phyloP scores from a whole-genome alignment of 78 protist species.

The slime mould (Dictyostelium discoideum) region DNA sequence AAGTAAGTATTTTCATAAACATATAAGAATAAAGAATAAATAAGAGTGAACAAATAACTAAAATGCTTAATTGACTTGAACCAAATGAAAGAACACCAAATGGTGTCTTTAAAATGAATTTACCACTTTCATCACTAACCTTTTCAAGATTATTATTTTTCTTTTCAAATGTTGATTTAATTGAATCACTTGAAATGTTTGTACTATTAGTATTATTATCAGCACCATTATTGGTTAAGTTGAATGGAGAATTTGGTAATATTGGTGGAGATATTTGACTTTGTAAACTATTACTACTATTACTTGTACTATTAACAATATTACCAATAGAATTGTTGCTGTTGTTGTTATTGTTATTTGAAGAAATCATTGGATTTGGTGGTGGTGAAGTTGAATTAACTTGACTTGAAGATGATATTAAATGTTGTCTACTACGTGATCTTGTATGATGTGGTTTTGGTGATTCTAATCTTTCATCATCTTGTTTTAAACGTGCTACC shows the following conservation, averaged over 20 bases:
- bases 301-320: not conserved
- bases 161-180: not conserved
- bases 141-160: not conserved
- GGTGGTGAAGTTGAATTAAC: not conserved
- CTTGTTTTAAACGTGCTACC: not conserved
- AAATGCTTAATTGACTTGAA: not conserved
- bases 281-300: not conserved
- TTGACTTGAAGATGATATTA: slow-evolving; percentile 33
- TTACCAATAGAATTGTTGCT: not conserved
- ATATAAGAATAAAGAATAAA: slow-evolving; percentile 13
- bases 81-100: slow-evolving; percentile 6
- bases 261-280: not conserved
- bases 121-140: not conserved
- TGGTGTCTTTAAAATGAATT: slow-evolving; percentile 7
- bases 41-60: not conserved
- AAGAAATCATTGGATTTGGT: not conserved
- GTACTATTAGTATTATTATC: not conserved
- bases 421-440: slow-evolving; percentile 59
- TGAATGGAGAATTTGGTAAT: not conserved
- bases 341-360: not conserved
- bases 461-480: slow-evolving; percentile 40
- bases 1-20: slow-evolving; percentile 37
- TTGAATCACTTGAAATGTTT: not conserved
- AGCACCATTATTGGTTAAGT: not conserved
- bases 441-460: slow-evolving; percentile 68